phyloP scores from a whole-genome alignment of 129 eudicot species.

The Ambrosia artemisiifolia region DNA sequence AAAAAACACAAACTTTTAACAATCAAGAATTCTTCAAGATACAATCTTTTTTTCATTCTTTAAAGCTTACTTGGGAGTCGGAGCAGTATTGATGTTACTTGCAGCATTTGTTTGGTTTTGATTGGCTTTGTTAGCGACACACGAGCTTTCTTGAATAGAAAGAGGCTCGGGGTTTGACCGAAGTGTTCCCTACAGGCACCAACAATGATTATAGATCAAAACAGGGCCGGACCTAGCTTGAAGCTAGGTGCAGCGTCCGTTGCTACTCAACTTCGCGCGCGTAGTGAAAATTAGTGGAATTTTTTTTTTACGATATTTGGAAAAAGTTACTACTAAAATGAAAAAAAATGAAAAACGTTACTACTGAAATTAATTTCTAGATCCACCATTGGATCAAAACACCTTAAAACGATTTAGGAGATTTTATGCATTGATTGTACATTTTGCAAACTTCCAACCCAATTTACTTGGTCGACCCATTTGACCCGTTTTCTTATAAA shows the following conservation, averaged over 20 bases:
- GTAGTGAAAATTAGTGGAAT: too few species aligned
- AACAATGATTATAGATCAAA: conserved; percentile 21
- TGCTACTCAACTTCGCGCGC: too few species aligned
- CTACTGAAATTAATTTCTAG: too few species aligned
- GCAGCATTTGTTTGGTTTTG: conserved; percentile 15
- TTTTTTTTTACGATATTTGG: too few species aligned
- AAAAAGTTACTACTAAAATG: too few species aligned
- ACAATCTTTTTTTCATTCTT: background rate
- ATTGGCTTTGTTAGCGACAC: conserved; percentile 16
- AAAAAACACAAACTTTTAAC: background rate
- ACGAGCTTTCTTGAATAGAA: conserved; percentile 30
- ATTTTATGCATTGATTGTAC: too few species aligned
- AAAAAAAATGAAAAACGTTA: too few species aligned
- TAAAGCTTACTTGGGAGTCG: conserved; percentile 48
- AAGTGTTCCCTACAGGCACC: conserved; percentile 16
- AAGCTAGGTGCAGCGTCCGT: too few species aligned
- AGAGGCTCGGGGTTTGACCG: conserved; percentile 22
- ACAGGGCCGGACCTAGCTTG: too few species aligned
- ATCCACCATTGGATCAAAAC: background rate
- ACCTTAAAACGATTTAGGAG: background rate
- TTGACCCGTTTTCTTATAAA: too few species aligned
- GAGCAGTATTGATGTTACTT: conserved; percentile 12
- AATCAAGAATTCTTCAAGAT: background rate
- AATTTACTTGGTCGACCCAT: too few species aligned
- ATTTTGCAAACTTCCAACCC: too few species aligned